Evolutionary conservation across 768 basidiomycete genomes (phyloP).

Genomic region (Amanita rubescens): DNA sequence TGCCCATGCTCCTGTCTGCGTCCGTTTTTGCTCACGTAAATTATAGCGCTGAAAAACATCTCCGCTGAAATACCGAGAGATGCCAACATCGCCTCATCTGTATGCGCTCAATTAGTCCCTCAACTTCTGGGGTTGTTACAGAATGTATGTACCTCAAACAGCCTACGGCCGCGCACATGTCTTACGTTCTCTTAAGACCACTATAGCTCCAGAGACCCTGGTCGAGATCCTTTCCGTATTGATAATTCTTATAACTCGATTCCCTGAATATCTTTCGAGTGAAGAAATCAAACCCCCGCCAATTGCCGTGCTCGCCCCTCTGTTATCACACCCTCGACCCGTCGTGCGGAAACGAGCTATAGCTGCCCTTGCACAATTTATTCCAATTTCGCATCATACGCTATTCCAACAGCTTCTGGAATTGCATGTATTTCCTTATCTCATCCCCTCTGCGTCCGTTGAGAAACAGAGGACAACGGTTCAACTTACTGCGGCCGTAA

Average conservation of each 20-base stretch:
- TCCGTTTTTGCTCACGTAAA: background rate
- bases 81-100: constrained; percentile 69
- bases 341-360: constrained; percentile 94
- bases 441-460: constrained; percentile 40
- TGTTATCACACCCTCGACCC: constrained; percentile 67
- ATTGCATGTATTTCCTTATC: constrained; percentile 52
- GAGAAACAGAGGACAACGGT: constrained; percentile 75
- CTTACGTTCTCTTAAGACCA: constrained; percentile 34
- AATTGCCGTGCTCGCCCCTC: constrained; percentile 58
- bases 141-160: constrained; percentile 46
- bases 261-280: constrained; percentile 59
- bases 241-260: constrained; percentile 82
- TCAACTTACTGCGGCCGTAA: constrained; percentile 73
- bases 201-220: constrained; percentile 72
- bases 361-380: constrained; percentile 74
- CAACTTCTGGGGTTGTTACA: constrained; percentile 74
- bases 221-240: constrained; percentile 81
- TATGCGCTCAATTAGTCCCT: constrained; percentile 79
- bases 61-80: constrained; percentile 84
- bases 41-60: constrained; percentile 86
- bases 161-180: background rate
- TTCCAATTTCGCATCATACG: constrained; percentile 60
- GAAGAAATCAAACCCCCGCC: constrained; percentile 50
- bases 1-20: background rate
- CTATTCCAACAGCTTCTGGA: constrained; percentile 58